These are phyloP conservation scores for Colletotrichum falcatum DNA, from an alignment of 2,329 filamentous ascomycete genomes.

Conservation along the genomic window DNA sequence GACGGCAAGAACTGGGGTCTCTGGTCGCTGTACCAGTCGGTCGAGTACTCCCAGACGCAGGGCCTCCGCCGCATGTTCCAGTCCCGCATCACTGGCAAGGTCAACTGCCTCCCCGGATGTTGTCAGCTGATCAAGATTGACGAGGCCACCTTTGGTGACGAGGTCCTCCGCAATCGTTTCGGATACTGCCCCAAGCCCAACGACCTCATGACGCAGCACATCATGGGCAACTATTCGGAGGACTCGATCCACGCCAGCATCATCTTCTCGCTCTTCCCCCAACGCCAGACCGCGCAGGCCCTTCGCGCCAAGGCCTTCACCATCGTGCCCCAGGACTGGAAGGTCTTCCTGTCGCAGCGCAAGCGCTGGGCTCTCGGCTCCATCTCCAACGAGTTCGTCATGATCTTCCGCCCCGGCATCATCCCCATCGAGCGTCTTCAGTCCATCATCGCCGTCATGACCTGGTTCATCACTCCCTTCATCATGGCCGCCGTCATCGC, in stretches of 20 bases:
- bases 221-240: constrained; percentile 62
- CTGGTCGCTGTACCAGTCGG: constrained; percentile 61
- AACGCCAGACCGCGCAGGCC: constrained; percentile 59
- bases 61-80: constrained; percentile 62
- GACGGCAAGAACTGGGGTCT: constrained; percentile 54
- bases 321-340: constrained; percentile 58
- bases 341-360: constrained; percentile 61
- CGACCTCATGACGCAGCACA: constrained; percentile 61
- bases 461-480: constrained; percentile 60
- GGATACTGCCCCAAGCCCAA: constrained; percentile 62
- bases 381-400: constrained; percentile 62
- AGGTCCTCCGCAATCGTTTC: constrained; percentile 59
- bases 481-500: constrained; percentile 56
- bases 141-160: constrained; percentile 61
- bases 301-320: constrained; percentile 61
- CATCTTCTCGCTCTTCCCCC: constrained; percentile 59
- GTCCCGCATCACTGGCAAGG: constrained; percentile 61
- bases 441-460: constrained; percentile 59
- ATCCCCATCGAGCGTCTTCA: constrained; percentile 58
- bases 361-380: constrained; percentile 62
- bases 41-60: constrained; percentile 62
- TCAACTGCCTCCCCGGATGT: constrained; percentile 62
- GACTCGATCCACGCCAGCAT: constrained; percentile 63
- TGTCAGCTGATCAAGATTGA: constrained; percentile 63
- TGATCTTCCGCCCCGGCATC: constrained; percentile 58